A percentile compares a stretch with the other conserved stretches of the same genome.
Evolutionary conservation across 2,329 filamentous ascomycete species (phyloP).

Genomic region (Penicillium sp.): DNA sequence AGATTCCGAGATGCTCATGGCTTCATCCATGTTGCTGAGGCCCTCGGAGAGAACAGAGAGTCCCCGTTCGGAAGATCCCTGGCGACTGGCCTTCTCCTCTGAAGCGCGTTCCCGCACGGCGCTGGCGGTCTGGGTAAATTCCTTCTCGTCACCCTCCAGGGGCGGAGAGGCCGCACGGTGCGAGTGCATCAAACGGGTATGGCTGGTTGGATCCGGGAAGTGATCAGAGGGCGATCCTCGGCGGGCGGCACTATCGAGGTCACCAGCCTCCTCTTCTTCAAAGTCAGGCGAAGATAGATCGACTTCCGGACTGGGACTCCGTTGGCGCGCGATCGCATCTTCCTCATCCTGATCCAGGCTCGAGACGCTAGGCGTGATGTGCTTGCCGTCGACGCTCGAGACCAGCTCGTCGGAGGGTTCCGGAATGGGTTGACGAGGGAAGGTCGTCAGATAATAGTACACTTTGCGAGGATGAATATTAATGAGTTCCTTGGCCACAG

Average conservation of each 20-base stretch:
- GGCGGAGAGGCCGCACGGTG: conserved; percentile 81
- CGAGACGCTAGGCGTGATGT: conserved; percentile 84
- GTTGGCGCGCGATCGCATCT: conserved; percentile 60
- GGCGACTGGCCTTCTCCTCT: conserved; percentile 38
- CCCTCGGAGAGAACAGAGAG: conserved; percentile 47
- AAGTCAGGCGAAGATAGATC: conserved; percentile 87
- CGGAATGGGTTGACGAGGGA: conserved; percentile 79
- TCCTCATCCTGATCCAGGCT: conserved; percentile 75
- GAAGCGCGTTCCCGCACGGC: conserved; percentile 68
- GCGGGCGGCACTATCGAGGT: conserved; percentile 58
- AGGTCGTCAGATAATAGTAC: conserved; percentile 95
- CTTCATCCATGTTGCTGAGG: conserved; percentile 43
- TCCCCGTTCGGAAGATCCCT: conserved; percentile 33
- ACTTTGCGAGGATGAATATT: conserved; percentile 90
- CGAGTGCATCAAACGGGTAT: conserved; percentile 63
- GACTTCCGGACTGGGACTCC: conserved; percentile 89
- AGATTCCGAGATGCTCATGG: conserved; percentile 34
- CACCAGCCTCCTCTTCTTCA: conserved; percentile 67
- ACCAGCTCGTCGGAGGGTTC: conserved; percentile 61
- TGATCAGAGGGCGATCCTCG: conserved; percentile 59
- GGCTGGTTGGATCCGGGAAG: conserved; percentile 62
- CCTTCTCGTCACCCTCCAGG: conserved; percentile 90
- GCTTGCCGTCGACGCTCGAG: conserved; percentile 57
- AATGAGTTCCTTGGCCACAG: conserved; percentile 89
- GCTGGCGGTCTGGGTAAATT: conserved; percentile 94